Conservation (phyloP, 208 protist species). For the Leishmania arabica region DNA sequence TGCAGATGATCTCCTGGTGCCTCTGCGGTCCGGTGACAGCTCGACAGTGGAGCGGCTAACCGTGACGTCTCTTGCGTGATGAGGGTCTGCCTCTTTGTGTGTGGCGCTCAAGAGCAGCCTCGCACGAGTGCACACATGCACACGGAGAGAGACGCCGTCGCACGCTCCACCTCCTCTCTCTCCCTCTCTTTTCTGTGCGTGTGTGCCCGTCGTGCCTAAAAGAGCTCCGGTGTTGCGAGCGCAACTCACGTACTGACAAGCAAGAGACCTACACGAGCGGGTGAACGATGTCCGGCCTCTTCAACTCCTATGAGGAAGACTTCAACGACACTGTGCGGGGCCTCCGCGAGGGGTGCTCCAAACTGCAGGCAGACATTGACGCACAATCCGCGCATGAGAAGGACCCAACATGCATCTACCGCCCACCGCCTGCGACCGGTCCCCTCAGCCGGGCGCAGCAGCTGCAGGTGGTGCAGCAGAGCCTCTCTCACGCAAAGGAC, state of each 20-base stretch:
- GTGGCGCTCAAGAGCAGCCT: neutral
- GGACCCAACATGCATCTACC: slow-evolving; percentile 39
- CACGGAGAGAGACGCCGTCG: neutral
- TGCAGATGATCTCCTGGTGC: neutral
- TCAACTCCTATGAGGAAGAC: slow-evolving; percentile 71
- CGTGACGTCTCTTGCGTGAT: neutral
- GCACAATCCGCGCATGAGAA: slow-evolving; percentile 24
- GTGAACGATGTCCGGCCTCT: slow-evolving; percentile 47
- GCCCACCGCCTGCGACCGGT: slow-evolving; percentile 48
- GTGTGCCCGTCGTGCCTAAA: neutral
- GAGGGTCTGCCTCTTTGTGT: neutral
- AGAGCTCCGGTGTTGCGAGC: too few relatives aligned
- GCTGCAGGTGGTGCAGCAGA: slow-evolving; percentile 48
- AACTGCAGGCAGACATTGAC: slow-evolving; percentile 39
- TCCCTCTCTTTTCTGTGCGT: neutral
- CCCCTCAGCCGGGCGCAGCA: slow-evolving; percentile 51
- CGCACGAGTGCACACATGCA: neutral
- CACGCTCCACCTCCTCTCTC: neutral
- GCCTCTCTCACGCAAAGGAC: slow-evolving; percentile 50
- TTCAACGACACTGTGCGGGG: slow-evolving; percentile 48
- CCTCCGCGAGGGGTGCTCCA: slow-evolving; percentile 24
- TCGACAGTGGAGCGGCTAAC: neutral
- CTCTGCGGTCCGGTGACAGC: neutral
- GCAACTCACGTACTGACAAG: neutral
- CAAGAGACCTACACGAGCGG: neutral